Evolutionary conservation across 1,284 basidiomycete genomes (phyloP).

Genomic region (Trichosporon sp.): DNA sequence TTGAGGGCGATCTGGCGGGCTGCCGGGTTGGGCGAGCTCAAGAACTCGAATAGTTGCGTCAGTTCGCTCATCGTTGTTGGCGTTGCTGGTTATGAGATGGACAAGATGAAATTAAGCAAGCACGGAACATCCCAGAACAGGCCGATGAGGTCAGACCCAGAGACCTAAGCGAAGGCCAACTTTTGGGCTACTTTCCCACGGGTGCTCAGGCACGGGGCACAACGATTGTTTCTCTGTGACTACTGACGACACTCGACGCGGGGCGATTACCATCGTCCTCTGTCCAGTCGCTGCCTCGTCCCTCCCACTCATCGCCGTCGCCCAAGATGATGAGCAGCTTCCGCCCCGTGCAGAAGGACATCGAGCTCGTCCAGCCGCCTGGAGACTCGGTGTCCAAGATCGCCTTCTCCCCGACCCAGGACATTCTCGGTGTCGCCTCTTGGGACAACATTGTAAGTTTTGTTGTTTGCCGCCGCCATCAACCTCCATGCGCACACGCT

Average conservation of each 20-base stretch:
- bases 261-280: neutral
- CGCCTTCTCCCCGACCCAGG: constrained; percentile 66
- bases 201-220: neutral
- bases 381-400: constrained; percentile 73
- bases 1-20: constrained; percentile 83
- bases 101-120: neutral
- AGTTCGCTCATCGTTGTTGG: constrained; percentile 46
- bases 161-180: neutral
- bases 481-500: constrained; percentile 5
- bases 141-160: constrained; percentile 1
- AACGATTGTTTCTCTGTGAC: constrained; percentile 7
- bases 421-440: constrained; percentile 72
- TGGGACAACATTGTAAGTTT: constrained; percentile 74
- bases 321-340: constrained; percentile 34
- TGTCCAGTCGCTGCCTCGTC: neutral
- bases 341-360: constrained; percentile 61
- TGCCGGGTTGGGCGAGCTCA: constrained; percentile 82
- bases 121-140: constrained; percentile 16
- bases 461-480: neutral
- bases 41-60: constrained; percentile 77
- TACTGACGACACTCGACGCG: constrained; percentile 9
- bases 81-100: neutral
- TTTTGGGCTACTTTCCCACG: constrained; percentile 11
- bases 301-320: constrained; percentile 24
- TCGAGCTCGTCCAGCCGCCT: constrained; percentile 73